Evolutionary conservation across 176 grass and related monocot species (phyloP).

Genomic region (Puya raimondii): DNA sequence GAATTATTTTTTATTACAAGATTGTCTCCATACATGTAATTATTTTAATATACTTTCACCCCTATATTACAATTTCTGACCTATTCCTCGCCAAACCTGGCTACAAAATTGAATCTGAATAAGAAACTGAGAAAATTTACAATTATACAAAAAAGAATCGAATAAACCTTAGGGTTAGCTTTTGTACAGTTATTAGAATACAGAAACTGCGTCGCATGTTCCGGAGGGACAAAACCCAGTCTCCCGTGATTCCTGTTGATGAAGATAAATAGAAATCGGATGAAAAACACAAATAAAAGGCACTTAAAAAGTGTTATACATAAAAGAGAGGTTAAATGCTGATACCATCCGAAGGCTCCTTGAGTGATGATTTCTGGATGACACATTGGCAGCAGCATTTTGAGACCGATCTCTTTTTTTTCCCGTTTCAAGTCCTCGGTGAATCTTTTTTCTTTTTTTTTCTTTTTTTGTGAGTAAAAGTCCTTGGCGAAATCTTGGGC

Average conservation of each 20-base stretch:
- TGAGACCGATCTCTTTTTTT: no score
- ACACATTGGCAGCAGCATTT: no score
- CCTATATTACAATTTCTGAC: constrained; percentile 13
- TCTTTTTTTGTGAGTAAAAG: no score
- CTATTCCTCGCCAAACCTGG: constrained; percentile 21
- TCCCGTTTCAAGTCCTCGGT: no score
- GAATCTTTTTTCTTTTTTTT: no score
- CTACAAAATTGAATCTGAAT: constrained; percentile 11
- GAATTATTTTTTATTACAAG: no score
- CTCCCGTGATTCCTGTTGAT: no score
- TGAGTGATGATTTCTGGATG: no score
- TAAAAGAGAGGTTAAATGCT: constrained; percentile 1
- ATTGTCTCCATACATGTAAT: no score
- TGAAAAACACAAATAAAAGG: constrained; percentile 11
- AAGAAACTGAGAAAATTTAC: constrained; percentile 12
- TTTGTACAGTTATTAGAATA: constrained; percentile 35
- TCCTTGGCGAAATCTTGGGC: no score
- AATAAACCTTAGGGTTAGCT: constrained; percentile 33
- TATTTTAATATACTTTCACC: no score
- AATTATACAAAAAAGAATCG: constrained; percentile 34
- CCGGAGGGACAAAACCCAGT: constrained; percentile 23
- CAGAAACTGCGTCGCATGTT: constrained; percentile 13
- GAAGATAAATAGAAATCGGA: constrained; percentile 9
- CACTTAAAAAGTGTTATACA: constrained; percentile 15
- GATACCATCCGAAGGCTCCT: no score